Percentiles rank a stretch among this genome's conserved stretches.
Evolutionary conservation across 345 rosid genomes (phyloP).

Genomic region (Sisymbrium irio): DNA sequence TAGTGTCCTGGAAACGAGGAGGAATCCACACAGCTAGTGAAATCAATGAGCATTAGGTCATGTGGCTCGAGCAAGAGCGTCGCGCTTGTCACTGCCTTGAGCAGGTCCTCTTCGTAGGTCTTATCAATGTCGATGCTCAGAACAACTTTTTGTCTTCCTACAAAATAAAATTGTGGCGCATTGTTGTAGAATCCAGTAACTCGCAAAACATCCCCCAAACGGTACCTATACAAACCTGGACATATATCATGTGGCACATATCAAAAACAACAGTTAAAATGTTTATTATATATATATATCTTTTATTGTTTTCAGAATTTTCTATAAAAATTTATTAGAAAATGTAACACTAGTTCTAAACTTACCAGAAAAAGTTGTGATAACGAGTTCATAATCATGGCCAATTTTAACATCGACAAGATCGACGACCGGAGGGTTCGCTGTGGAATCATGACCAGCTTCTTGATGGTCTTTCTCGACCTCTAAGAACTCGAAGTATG

Average conservation of each 20-base stretch:
- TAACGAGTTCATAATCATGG: slow-evolving; percentile 64
- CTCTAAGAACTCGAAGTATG: slow-evolving; percentile 76
- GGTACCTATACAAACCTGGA: slow-evolving; percentile 71
- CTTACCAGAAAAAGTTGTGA: slow-evolving; percentile 78
- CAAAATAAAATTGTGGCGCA: slow-evolving; percentile 69
- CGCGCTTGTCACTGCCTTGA: slow-evolving; percentile 67
- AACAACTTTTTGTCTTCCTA: slow-evolving; percentile 71
- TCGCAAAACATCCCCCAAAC: slow-evolving; percentile 77
- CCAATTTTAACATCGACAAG: slow-evolving; percentile 70
- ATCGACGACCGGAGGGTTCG: slow-evolving; percentile 39
- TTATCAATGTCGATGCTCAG: slow-evolving; percentile 82
- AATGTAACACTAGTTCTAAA: neutral
- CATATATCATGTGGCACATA: neutral
- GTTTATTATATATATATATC: neutral
- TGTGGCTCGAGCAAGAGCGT: slow-evolving; percentile 50
- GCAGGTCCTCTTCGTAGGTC: slow-evolving; percentile 81
- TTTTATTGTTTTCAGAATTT: neutral
- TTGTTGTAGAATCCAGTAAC: slow-evolving; percentile 72
- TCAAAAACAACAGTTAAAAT: neutral
- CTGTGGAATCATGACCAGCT: neutral
- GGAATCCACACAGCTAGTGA: slow-evolving; percentile 74
- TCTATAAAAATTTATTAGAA: too few species aligned
- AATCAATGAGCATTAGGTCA: slow-evolving; percentile 65
- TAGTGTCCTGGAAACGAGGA: slow-evolving; percentile 78
- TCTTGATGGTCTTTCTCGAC: slow-evolving; percentile 45